A percentile compares a stretch with the other conserved stretches of the same genome.
phyloP scores from a whole-genome alignment of 768 basidiomycete genomes.

The Trametes meyenii region DNA sequence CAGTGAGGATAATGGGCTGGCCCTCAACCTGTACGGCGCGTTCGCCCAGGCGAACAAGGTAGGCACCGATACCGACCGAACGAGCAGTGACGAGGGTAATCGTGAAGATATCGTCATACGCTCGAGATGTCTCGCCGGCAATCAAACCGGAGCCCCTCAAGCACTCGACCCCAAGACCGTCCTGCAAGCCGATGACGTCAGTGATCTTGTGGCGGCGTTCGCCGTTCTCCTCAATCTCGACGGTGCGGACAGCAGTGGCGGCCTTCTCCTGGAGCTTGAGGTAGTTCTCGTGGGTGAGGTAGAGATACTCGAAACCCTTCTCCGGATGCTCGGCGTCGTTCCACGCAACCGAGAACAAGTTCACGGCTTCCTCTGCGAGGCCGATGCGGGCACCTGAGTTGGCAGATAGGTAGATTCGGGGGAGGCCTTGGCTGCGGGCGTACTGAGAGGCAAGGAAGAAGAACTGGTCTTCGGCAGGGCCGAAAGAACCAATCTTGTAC shows the following conservation, averaged over 20 bases:
- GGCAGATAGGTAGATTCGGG: slow-evolving; percentile 96
- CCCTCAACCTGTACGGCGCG: slow-evolving; percentile 99
- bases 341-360: slow-evolving; percentile 92
- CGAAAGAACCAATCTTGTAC: slow-evolving; percentile 97
- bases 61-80: slow-evolving; percentile 98
- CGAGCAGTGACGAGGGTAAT: slow-evolving; percentile 98
- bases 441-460: slow-evolving; percentile 95
- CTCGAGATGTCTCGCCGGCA: slow-evolving; percentile 96
- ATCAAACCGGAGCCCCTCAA: slow-evolving; percentile 96
- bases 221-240: slow-evolving; percentile 83
- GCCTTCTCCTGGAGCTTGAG: slow-evolving; percentile 90
- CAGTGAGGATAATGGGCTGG: slow-evolving; percentile 98
- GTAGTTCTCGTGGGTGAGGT: slow-evolving; percentile 90
- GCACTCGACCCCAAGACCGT: slow-evolving; percentile 96
- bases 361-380: slow-evolving; percentile 88
- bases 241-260: slow-evolving; percentile 72
- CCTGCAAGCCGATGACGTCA: slow-evolving; percentile 95
- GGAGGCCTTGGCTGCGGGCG: slow-evolving; percentile 84
- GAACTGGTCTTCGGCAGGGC: slow-evolving; percentile 93
- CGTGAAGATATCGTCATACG: slow-evolving; percentile 99
- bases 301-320: slow-evolving; percentile 95
- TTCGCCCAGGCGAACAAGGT: slow-evolving; percentile 96
- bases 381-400: slow-evolving; percentile 99
- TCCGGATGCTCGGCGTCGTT: slow-evolving; percentile 79
- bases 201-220: slow-evolving; percentile 94